Conservation (phyloP, 495 filamentous ascomycete genomes). For the Lasiosphaeris hirsuta region DNA sequence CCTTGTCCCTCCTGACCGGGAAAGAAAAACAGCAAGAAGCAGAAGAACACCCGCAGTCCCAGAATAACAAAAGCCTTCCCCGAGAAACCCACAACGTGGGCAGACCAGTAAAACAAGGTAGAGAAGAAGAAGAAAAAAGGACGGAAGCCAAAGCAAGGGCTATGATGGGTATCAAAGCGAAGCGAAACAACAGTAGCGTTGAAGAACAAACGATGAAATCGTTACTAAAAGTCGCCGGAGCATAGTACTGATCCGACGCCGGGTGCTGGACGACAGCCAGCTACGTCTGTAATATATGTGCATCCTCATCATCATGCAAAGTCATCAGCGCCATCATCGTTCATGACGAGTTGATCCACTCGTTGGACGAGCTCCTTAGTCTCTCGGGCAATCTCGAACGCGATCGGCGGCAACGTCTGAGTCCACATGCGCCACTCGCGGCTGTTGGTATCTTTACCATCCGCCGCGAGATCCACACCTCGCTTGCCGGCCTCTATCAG, state of each 20-base stretch:
- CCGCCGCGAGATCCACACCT: conserved; percentile 53
- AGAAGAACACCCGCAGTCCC: too few species aligned
- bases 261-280: too few species aligned
- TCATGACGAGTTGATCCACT: conserved; percentile 39
- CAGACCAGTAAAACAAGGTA: background rate
- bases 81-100: background rate
- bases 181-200: conserved; percentile 2
- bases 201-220: conserved; percentile 3
- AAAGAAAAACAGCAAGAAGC: too few species aligned
- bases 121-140: conserved; percentile 3
- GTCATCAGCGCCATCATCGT: conserved; percentile 39
- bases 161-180: conserved; percentile 33
- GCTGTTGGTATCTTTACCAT: conserved; percentile 43
- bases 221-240: background rate
- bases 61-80: background rate
- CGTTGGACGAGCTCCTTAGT: conserved; percentile 67
- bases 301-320: conserved; percentile 34
- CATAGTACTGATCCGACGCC: background rate
- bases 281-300: background rate
- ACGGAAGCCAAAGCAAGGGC: conserved; percentile 13
- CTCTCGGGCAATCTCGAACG: conserved; percentile 81
- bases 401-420: conserved; percentile 72
- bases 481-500: conserved; percentile 65
- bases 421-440: conserved; percentile 60
- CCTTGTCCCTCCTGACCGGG: too few species aligned